phyloP scores from a whole-genome alignment of 2,329 filamentous ascomycete genomes.

The Aschersonia sp. region DNA sequence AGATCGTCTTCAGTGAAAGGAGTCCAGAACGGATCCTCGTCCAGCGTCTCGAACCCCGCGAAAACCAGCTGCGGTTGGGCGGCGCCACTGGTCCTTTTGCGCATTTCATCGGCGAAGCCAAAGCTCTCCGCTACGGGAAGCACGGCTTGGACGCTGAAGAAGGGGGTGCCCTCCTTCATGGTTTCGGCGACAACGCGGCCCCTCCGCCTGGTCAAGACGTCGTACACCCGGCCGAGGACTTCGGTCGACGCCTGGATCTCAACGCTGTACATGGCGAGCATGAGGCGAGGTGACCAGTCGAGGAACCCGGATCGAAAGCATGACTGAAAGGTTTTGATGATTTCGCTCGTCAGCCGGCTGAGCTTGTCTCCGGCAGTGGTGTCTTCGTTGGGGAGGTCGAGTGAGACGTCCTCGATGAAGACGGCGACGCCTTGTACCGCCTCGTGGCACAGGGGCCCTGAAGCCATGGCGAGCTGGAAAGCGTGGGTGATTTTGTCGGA shows the following conservation, averaged over 20 bases:
- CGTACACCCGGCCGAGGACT: slow-evolving; percentile 89
- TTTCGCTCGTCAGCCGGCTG: slow-evolving; percentile 77
- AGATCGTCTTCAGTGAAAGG: slow-evolving; percentile 92
- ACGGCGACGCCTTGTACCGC: slow-evolving; percentile 88
- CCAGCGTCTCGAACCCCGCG: slow-evolving; percentile 79
- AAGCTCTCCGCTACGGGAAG: slow-evolving; percentile 92
- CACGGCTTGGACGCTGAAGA: slow-evolving; percentile 83
- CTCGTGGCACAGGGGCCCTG: slow-evolving; percentile 85
- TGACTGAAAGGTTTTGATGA: slow-evolving; percentile 78
- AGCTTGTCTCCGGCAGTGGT: slow-evolving; percentile 49
- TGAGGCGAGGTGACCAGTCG: slow-evolving; percentile 89
- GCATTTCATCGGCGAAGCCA: slow-evolving; percentile 91
- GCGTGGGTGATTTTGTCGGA: slow-evolving; percentile 85
- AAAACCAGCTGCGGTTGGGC: slow-evolving; percentile 91
- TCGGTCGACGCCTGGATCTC: slow-evolving; percentile 96
- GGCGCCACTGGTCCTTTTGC: slow-evolving; percentile 81
- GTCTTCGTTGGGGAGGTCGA: slow-evolving; percentile 41
- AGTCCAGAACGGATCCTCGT: slow-evolving; percentile 97
- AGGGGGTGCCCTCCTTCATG: slow-evolving; percentile 89
- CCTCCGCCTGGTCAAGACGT: slow-evolving; percentile 87
- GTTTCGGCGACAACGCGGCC: slow-evolving; percentile 81
- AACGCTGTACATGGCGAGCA: slow-evolving; percentile 95
- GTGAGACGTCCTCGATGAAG: slow-evolving; percentile 65
- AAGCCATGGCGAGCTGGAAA: slow-evolving; percentile 81
- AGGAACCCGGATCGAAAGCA: slow-evolving; percentile 77